These are phyloP conservation scores for Actinidia arguta DNA, from an alignment of 179 eudicot species.

Conservation along the genomic window DNA sequence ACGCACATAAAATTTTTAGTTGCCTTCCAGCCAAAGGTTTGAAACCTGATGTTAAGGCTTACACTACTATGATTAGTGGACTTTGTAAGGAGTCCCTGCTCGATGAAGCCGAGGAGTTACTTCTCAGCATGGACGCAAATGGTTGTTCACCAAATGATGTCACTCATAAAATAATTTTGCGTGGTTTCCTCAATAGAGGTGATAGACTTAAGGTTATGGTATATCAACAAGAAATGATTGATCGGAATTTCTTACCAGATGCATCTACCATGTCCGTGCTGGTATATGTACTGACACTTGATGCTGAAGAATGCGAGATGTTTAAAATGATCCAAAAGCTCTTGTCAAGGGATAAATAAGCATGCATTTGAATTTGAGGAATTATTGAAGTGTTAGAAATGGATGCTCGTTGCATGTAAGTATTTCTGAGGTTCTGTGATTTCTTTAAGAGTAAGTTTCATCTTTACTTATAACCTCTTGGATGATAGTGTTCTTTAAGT, in stretches of 20 bases:
- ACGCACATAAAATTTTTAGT: neutral
- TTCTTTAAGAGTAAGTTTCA: too few relatives aligned
- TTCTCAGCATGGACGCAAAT: constrained; percentile 1
- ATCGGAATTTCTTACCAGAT: neutral
- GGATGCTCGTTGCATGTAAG: too few relatives aligned
- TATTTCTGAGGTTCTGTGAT: too few relatives aligned
- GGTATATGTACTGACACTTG: neutral
- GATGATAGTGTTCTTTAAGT: too few relatives aligned
- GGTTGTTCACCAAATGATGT: neutral
- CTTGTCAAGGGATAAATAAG: neutral
- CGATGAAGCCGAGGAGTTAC: constrained; percentile 3
- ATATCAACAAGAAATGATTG: neutral
- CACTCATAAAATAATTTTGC: neutral
- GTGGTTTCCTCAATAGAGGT: neutral
- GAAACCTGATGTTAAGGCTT: neutral
- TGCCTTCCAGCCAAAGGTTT: neutral
- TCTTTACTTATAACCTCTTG: too few relatives aligned
- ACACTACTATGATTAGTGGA: constrained; percentile 10
- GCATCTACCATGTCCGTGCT: neutral
- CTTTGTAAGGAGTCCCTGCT: constrained; percentile 7
- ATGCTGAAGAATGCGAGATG: neutral
- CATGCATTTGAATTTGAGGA: neutral
- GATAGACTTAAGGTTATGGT: neutral
- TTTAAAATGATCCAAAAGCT: constrained; percentile 2
- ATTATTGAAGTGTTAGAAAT: too few relatives aligned